Conservation (phyloP, 352 stramenopile species). For the Halophytophthora batemanensis region DNA sequence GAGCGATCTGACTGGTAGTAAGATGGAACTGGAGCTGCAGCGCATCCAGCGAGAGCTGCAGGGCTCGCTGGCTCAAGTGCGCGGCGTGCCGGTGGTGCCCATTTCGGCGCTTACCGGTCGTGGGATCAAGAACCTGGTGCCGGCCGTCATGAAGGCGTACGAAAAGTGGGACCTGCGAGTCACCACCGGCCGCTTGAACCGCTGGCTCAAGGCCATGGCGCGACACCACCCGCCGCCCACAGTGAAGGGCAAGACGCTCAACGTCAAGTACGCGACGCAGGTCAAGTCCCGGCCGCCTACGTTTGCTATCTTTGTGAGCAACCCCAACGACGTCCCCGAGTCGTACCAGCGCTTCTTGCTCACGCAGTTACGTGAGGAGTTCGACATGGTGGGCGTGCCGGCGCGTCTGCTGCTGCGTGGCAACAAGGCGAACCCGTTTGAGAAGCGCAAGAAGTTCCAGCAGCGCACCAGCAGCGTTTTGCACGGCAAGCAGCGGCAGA, state of each 20-base stretch:
- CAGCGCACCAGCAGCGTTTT: conserved; percentile 65
- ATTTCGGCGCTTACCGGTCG: conserved; percentile 76
- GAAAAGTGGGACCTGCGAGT: conserved; percentile 80
- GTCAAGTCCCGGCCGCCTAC: conserved; percentile 80
- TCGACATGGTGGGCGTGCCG: conserved; percentile 81
- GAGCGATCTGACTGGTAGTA: conserved; percentile 47
- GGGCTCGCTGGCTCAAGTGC: conserved; percentile 71
- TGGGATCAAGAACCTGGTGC: conserved; percentile 76
- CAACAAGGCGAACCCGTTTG: conserved; percentile 81
- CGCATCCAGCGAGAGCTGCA: conserved; percentile 70
- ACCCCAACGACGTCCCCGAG: conserved; percentile 67
- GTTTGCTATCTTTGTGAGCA: conserved; percentile 83
- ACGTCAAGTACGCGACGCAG: conserved; percentile 87
- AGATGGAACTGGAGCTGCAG: conserved; percentile 56
- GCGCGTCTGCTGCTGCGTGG: conserved; percentile 70
- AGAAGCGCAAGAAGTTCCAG: conserved; percentile 83
- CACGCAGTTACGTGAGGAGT: conserved; percentile 77
- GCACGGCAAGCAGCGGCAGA: conserved; percentile 52
- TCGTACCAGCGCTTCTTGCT: conserved; percentile 78
- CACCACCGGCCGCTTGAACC: conserved; percentile 72
- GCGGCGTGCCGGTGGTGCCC: conserved; percentile 70
- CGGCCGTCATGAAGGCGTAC: conserved; percentile 80
- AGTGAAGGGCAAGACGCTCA: conserved; percentile 80
- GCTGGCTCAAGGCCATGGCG: conserved; percentile 82
- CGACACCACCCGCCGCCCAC: conserved; percentile 79